Base-by-base conservation (phyloP, 805 yeast species). In the Cyberlindnera amylophila region DNA sequence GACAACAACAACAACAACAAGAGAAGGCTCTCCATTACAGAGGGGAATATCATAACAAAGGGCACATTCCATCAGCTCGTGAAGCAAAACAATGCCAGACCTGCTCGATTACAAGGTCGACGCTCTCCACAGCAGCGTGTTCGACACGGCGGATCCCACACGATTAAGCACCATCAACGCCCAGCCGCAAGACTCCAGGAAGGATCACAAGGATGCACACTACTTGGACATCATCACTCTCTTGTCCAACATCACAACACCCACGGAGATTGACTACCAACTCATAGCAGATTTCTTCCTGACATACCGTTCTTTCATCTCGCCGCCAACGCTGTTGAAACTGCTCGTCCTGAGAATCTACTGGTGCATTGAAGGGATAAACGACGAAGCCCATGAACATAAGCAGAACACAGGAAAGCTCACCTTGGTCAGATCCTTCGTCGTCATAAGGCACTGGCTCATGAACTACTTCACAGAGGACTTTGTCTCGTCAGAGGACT, bases 401-500 rank as follows among this genome's bases (percentile, higher is more conserved):
- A 56, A 55, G 32, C 55, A 58, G 10, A 71, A 70, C 46, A 57
- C 73, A 3, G 95, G 95, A 1, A 75, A 81, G 45, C 68, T 84
- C 34, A 81, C 83, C 2, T 67, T 86, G 11, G 74, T 90, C 29
- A 72, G 98, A 54, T 82, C 95, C 0, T 91, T 90, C 66, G 96
- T 87, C 21, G 81, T 85, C 23, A 53, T 93, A 33, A 76, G 97
- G 55, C 96, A 87, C 65, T 91, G 98, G 96, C 61, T 91, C 15
- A 64, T 86, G 45, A 91, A 90, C 62, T 90, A 86, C 61, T 93
- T 88, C 55, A 72, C 79, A 32, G 91, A 86, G 58, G 98, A 93
- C 62, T 93, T 90, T 59, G 66, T 82, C 19, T 63, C 74, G 13
- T 70, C 75, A 36, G 52, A 65, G 16, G 68, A 72, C 41, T 62